These are phyloP conservation scores for Coniochaeta sp. DNA, from an alignment of 2,329 filamentous ascomycete genomes.

Conservation along the genomic window DNA sequence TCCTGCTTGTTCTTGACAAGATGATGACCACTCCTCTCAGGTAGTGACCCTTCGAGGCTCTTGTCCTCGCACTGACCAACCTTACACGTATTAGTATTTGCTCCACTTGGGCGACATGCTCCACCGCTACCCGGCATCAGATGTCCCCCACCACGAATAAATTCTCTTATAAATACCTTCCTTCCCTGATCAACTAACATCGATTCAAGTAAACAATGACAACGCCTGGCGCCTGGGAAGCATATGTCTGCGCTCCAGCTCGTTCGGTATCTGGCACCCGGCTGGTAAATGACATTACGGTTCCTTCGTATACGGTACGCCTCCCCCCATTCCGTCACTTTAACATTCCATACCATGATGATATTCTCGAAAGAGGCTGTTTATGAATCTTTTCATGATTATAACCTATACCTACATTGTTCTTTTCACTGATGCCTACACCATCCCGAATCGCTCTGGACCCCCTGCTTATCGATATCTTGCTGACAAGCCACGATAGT, in stretches of 20 bases:
- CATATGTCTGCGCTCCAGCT: not conserved
- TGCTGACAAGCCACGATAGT: not conserved
- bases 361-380: constrained; percentile 16
- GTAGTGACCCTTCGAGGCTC: not conserved
- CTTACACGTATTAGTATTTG: too few relatives aligned
- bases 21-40: not conserved
- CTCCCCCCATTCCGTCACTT: not conserved
- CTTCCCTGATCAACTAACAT: not conserved
- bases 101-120: not conserved
- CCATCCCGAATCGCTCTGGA: not conserved
- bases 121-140: not conserved
- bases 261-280: not conserved
- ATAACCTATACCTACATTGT: constrained; percentile 17
- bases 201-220: not conserved
- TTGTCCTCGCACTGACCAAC: not conserved
- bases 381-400: constrained; percentile 15
- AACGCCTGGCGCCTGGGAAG: not conserved
- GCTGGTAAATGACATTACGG: not conserved
- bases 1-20: too few relatives aligned
- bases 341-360: constrained; percentile 8
- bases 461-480: not conserved
- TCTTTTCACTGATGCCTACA: constrained; percentile 11
- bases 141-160: not conserved
- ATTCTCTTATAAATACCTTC: not conserved
- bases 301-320: not conserved